Conservation (phyloP, 2,329 filamentous ascomycete species). For the Periconia sp. region DNA sequence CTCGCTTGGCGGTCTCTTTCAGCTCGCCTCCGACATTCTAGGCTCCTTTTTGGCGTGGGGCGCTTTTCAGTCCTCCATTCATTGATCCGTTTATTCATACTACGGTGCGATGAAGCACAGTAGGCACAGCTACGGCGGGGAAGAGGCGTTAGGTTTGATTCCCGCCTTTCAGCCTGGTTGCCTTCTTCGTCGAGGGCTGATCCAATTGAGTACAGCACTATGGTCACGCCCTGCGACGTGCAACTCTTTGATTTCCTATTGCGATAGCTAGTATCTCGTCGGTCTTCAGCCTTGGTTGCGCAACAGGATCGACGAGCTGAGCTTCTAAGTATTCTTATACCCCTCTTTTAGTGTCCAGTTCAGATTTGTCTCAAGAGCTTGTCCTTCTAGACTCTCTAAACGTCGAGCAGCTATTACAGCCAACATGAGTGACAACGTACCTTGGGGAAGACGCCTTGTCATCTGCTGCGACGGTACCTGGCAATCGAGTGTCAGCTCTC, state of each 20-base stretch:
- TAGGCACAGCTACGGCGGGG: slow-evolving; percentile 6
- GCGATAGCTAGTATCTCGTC: neutral
- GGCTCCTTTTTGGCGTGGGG: too few species aligned
- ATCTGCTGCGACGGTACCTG: slow-evolving; percentile 47
- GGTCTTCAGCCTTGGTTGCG: slow-evolving; percentile 1
- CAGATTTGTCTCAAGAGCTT: too few species aligned
- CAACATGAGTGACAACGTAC: slow-evolving; percentile 23
- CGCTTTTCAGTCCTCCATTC: too few species aligned
- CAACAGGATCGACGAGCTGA: too few species aligned
- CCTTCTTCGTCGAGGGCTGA: neutral
- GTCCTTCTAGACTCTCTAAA: too few species aligned
- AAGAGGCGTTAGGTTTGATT: slow-evolving; percentile 7
- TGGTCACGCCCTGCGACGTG: too few species aligned
- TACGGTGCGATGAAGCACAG: slow-evolving; percentile 6
- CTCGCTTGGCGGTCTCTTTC: slow-evolving; percentile 16
- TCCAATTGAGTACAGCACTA: neutral
- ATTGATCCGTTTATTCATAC: too few species aligned
- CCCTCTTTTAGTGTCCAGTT: neutral
- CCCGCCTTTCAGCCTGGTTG: slow-evolving; percentile 1
- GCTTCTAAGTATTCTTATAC: neutral
- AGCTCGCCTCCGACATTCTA: too few species aligned
- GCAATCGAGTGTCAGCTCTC: slow-evolving; percentile 38
- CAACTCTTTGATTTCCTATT: neutral
- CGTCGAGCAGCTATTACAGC: too few species aligned
- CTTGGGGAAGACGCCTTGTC: slow-evolving; percentile 41